Percentiles rank a stretch among this genome's conserved stretches.
These are phyloP conservation scores for Leersia perrieri DNA, from an alignment of 176 grass and related monocot genomes.

Conservation along the genomic window DNA sequence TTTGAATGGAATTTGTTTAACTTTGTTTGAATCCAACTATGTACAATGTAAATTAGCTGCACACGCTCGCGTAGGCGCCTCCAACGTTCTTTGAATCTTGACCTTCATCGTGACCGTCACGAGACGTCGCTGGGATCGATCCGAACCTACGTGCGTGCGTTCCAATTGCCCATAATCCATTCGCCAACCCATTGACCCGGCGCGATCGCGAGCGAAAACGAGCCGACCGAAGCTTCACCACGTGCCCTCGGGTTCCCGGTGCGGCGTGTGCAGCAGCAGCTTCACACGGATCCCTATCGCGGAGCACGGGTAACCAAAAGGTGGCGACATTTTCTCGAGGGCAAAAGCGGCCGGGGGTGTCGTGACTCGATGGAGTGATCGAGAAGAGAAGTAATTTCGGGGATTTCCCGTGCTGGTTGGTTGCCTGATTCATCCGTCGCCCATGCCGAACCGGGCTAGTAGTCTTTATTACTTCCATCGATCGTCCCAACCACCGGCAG, in stretches of 20 bases:
- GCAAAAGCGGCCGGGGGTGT: neutral
- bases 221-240: neutral
- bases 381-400: neutral
- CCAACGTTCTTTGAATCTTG: neutral
- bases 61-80: too few relatives aligned
- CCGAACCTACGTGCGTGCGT: neutral
- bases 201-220: neutral
- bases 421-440: neutral
- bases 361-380: neutral
- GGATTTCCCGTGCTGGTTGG: neutral
- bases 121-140: neutral
- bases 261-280: neutral
- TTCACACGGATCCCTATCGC: neutral
- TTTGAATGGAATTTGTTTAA: neutral
- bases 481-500: neutral
- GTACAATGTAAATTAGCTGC: neutral
- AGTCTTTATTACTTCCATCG: neutral
- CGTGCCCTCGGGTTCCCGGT: neutral
- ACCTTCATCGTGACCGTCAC: neutral
- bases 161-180: neutral
- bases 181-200: neutral
- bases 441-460: neutral
- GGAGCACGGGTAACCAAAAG: neutral
- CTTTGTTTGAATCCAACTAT: neutral
- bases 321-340: neutral